Percentiles rank a stretch among this genome's conserved stretches.
Evolutionary conservation across 331 rosid species (phyloP).

Genomic region (Dryas integrifolia): DNA sequence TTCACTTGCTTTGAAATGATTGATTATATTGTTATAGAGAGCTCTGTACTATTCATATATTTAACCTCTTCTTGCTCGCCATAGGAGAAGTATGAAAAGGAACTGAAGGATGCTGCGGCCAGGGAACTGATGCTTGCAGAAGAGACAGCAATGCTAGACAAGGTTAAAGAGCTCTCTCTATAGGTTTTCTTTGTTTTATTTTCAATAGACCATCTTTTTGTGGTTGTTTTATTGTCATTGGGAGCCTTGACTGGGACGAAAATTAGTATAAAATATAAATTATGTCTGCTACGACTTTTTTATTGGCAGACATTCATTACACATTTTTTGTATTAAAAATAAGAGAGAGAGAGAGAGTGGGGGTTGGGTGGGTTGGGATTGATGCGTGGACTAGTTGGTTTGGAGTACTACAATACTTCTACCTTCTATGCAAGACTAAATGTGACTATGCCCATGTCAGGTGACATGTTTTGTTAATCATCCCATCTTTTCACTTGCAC

Average conservation of each 20-base stretch:
- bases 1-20: background rate
- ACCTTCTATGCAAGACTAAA: background rate
- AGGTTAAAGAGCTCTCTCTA: conserved; percentile 39
- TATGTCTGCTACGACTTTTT: background rate
- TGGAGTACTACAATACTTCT: background rate
- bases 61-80: conserved; percentile 15
- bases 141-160: conserved; percentile 83
- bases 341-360: background rate
- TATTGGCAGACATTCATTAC: background rate
- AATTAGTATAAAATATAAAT: background rate
- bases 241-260: background rate
- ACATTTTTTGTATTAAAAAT: background rate
- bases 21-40: conserved; percentile 12
- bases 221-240: background rate
- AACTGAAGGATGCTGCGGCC: conserved; percentile 83
- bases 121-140: conserved; percentile 90
- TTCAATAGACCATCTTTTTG: conserved; percentile 16
- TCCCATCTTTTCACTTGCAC: conserved; percentile 3
- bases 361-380: too few relatives aligned
- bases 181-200: conserved; percentile 10
- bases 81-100: conserved; percentile 75
- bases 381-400: background rate
- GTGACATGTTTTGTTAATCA: background rate
- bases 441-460: background rate
- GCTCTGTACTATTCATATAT: conserved; percentile 24